phyloP scores from a whole-genome alignment of 805 yeast genomes.

The Pichia cabralensis region DNA sequence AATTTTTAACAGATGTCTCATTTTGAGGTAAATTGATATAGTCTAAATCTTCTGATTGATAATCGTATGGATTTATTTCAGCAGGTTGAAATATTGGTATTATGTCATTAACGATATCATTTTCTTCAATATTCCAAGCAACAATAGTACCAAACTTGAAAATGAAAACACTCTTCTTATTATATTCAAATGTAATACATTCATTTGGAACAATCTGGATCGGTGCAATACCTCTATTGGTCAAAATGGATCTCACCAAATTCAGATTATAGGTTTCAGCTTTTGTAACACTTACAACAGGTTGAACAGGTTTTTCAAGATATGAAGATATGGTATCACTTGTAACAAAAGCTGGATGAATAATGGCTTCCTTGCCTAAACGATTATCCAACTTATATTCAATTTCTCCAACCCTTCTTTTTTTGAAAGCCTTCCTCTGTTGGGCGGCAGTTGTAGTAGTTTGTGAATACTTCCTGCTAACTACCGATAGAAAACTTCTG shows the following conservation, averaged over 20 bases:
- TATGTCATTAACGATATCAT: constrained; percentile 33
- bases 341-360: constrained; percentile 13
- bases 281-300: constrained; percentile 62
- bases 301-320: constrained; percentile 10
- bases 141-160: constrained; percentile 72
- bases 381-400: no score
- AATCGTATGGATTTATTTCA: constrained; percentile 35
- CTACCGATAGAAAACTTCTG: no score
- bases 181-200: constrained; percentile 44
- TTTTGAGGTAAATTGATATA: constrained; percentile 30
- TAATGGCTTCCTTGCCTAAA: constrained; percentile 8
- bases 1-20: constrained; percentile 17
- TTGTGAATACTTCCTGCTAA: no score
- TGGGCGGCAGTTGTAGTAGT: constrained; percentile 5
- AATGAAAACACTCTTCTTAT: constrained; percentile 37
- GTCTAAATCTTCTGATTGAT: constrained; percentile 85
- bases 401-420: no score
- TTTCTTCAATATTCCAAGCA: constrained; percentile 73
- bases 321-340: constrained; percentile 3
- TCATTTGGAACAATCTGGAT: constrained; percentile 36
- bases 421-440: constrained; percentile 9
- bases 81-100: constrained; percentile 44
- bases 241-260: constrained; percentile 31
- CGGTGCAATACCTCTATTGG: constrained; percentile 27
- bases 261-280: constrained; percentile 63